Base-by-base conservation (phyloP, 176 grass and related monocot species). In the Phoenix roebelenii region DNA sequence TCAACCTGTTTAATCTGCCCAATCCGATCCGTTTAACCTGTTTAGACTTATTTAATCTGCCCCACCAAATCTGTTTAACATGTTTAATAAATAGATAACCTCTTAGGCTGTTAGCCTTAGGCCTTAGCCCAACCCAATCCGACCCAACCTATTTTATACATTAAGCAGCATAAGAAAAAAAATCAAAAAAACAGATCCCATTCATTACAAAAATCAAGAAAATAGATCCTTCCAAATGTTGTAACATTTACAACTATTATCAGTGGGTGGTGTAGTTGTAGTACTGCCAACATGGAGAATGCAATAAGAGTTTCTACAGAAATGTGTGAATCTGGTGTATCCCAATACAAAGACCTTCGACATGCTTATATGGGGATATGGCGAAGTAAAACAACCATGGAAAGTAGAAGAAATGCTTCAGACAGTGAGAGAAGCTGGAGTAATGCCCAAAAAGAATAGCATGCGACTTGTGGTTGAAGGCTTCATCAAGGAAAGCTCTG, bases 321-420 rank as follows among this genome's bases (percentile, higher is more conserved):
- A 58, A 97, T 97, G 93, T 35, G 74, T n/a, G 64, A 97, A 57
- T 73, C 76, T 72, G 84, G 81, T 17, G 74, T 85, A 64, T 20
- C 84, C 93, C 12, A 91, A 97, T 66, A 76, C 88, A 58, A 83
- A 83, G 81, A 97, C 93, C 4, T 91, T 97, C 56, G 84, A 97
- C 65, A 97, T 81, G 22, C 87, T 97, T 75, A 91, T 97, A 49
- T 97, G 93, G 93, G 87, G 93, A 1, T 97, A 97, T 70, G 85
- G 87, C 32, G 84, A 91, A 71, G 72, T 63, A 57, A 97, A 80
- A 63, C 84, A 88, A 49, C 93, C 93, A 59, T 91, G 76, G 69
- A 97, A 91, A 62, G 84, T 78, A 5, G 84, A 97, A 69, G 84
- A 91, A 54, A 44, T 91, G 39, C 92, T 97, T 32, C 72, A 78